These are phyloP conservation scores for Yamadazyma sp. DNA, from an alignment of 1,139 yeast genomes.

Conservation along the genomic window DNA sequence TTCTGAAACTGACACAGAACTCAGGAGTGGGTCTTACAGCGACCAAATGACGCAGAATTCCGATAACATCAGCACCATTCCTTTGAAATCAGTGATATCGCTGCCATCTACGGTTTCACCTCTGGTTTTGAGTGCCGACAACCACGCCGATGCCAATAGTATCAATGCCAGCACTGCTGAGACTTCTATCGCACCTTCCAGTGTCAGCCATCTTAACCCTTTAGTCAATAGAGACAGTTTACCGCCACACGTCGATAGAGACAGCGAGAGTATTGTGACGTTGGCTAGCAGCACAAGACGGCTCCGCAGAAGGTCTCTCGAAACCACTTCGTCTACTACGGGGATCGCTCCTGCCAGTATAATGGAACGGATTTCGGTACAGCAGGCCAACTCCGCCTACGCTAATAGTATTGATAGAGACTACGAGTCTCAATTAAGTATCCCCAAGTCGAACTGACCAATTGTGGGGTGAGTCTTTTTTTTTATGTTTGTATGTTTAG, in stretches of 20 bases:
- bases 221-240: constrained; percentile 11
- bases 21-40: constrained; percentile 9
- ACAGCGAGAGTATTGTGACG: constrained; percentile 55
- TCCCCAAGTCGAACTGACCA: neutral
- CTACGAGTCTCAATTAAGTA: constrained; percentile 11
- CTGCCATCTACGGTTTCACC: constrained; percentile 49
- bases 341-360: constrained; percentile 69
- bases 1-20: constrained; percentile 7
- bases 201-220: constrained; percentile 13
- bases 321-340: constrained; percentile 58
- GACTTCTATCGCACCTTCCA: constrained; percentile 52
- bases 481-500: neutral
- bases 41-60: constrained; percentile 20
- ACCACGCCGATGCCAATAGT: constrained; percentile 37
- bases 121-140: constrained; percentile 40
- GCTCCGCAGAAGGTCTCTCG: constrained; percentile 51
- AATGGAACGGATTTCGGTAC: constrained; percentile 43
- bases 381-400: constrained; percentile 14
- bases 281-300: constrained; percentile 54
- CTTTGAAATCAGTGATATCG: constrained; percentile 52
- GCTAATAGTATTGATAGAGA: constrained; percentile 15
- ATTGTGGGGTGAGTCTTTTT: neutral
- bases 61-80: constrained; percentile 48
- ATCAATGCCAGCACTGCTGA: constrained; percentile 51
- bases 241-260: constrained; percentile 30